These are phyloP conservation scores for Aspergillus coremiiformis DNA, from an alignment of 495 filamentous ascomycete species.

Conservation along the genomic window DNA sequence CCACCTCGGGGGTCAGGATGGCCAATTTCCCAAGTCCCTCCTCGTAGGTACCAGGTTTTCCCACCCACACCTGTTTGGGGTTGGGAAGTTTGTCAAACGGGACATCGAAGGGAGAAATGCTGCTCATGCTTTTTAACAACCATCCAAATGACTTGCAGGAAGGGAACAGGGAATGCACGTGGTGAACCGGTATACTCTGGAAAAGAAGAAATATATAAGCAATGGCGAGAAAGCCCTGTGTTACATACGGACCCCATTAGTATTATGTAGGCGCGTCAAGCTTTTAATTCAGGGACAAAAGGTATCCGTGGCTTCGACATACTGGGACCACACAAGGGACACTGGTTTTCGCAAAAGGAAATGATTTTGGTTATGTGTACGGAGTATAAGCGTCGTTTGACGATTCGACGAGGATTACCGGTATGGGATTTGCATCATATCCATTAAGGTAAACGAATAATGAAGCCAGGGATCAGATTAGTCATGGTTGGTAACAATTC, in stretches of 20 bases:
- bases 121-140: constrained; percentile 9
- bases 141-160: not conserved
- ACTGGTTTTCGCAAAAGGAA: not conserved
- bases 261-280: not conserved
- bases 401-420: not conserved
- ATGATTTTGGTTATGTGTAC: too few relatives aligned
- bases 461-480: not conserved
- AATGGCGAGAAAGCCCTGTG: not conserved
- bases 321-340: too few relatives aligned
- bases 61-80: constrained; percentile 37
- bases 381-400: too few relatives aligned
- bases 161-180: not conserved
- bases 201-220: not conserved
- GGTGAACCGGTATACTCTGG: too few relatives aligned
- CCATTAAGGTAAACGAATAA: not conserved
- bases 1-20: constrained; percentile 37
- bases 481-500: not conserved
- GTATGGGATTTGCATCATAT: not conserved
- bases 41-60: constrained; percentile 31
- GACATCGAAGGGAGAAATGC: constrained; percentile 19
- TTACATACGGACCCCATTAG: not conserved
- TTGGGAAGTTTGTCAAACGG: constrained; percentile 38
- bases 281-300: not conserved
- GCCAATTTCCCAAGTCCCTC: constrained; percentile 39
- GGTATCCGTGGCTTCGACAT: not conserved